Base-by-base conservation (phyloP, 345 rosid species). In the Acer saccharum region DNA sequence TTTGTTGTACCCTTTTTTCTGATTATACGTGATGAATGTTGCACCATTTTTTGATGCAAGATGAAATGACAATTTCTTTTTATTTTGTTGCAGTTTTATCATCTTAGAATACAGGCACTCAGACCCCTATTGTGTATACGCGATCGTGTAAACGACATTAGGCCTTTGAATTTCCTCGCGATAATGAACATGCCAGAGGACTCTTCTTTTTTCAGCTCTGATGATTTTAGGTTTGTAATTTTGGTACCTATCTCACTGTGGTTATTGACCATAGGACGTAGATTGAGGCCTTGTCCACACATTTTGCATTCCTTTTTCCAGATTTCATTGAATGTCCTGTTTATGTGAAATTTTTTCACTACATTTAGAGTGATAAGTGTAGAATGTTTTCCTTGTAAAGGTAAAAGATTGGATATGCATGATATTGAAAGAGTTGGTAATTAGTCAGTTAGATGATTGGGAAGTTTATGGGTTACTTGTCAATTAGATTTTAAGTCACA, bases 171-270 rank as follows among this genome's bases (percentile, higher is more conserved):
- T 89, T 86, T 96, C 79, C 79, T 91, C 21, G 21, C 39, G 79
- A 79, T 92, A 71, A 86, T 91, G 92, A 87, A 84, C 79, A 79
- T 84, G 89, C 86, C 93, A 12, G 91, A 91, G 55, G 87, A 91
- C 41, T 78, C 89, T 12, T 74, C 89, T 4, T 89, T 81, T 88
- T 96, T 94, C 83, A 81, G 85, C 82, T 90, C 99, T 9, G 90
- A 92, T 83, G 70, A 81, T 78, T 96, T 96, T 87, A 92, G 97
- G 98, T 95, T 73, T 48, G 88, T 71, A 43, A 54, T 27, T 17
- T 3, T 77, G 69, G 23, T 72, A 21, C 39, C 55, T 60, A n/a
- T 68, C 41, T 18, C 41, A 66, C 16, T n/a, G 12, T 21, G 6
- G 43, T 4, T 12, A 5, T 67, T 54, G 41, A 67, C 54, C 43